Base-by-base conservation (phyloP, 202 grass and related monocot genomes). In the Setaria italica region DNA sequence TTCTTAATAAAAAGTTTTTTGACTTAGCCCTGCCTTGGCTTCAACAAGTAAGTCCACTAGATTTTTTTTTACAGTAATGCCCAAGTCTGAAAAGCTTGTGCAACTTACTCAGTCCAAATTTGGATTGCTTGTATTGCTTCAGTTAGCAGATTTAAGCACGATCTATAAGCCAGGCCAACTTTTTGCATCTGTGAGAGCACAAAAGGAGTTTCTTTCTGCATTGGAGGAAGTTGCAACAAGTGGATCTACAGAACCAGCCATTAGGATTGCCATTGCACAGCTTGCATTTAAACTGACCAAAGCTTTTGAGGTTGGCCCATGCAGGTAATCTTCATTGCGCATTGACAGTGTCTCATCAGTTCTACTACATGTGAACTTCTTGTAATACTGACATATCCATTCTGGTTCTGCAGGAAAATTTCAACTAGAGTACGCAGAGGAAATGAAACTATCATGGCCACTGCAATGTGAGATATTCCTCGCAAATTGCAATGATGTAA, bases 71-170 rank as follows among this genome's bases (percentile, higher is more conserved):
- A 20, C 17, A 62, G 58, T 33, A 20, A 55, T 37, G 32, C 35
- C 9, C 25, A 13, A 46, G 14, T 56, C 51, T 29, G 17, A 84
- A 48, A 84, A 79, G 45, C 8, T 76, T 76, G 57, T 76, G 12
- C 2, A 72, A 51, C 57, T 72, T 66, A 70, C 49, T 80, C 59
- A 60, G 71, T 79, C 39, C 43, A 74, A 56, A 33, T 84, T 48
- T 82, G 60, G 63, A 76, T 62, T 93, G 53, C 64, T 41, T 50
- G 35, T 85, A 15, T 77, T 62, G 10, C 11, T 2, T 45, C 85
- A 99, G 97, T 86, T 99, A 67, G 80, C 88, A 62, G 97, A 94
- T 85, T 91, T 99, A 67, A 96, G 90, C 85, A 88, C 14, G 4
- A 77, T 91, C 62, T 90, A 91, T 88, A 95, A 90, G 73, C 91